Evolutionary conservation across 441 rosid genomes (phyloP).

Genomic region (Capsella rubella): DNA sequence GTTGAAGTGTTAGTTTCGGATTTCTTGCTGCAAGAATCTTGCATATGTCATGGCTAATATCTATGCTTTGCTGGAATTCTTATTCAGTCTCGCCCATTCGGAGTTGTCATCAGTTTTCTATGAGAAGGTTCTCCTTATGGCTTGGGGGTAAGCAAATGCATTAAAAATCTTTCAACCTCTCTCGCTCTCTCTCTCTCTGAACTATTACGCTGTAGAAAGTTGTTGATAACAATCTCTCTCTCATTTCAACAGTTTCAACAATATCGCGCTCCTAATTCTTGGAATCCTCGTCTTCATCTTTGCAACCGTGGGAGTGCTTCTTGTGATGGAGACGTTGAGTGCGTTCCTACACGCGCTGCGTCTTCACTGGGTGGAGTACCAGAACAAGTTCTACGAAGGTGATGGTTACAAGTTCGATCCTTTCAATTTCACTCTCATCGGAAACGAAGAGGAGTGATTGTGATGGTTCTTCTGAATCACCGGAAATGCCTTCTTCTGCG

Average conservation of each 20-base stretch:
- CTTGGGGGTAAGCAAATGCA: conserved; percentile 73
- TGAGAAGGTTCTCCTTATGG: conserved; percentile 90
- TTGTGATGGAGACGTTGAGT: conserved; percentile 96
- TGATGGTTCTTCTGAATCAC: background rate
- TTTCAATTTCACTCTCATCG: conserved; percentile 61
- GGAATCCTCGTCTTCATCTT: conserved; percentile 74
- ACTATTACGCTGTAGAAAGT: background rate
- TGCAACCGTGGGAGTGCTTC: conserved; percentile 90
- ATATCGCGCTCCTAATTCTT: conserved; percentile 60
- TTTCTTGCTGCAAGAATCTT: background rate
- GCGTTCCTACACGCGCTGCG: conserved; percentile 94
- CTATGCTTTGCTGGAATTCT: background rate
- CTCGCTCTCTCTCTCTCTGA: background rate
- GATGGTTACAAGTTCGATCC: conserved; percentile 91
- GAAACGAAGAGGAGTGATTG: conserved; percentile 66
- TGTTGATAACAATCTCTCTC: conserved; percentile 15
- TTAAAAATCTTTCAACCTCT: background rate
- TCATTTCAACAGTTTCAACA: conserved; percentile 67
- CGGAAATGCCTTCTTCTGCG: conserved; percentile 15
- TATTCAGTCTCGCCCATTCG: conserved; percentile 84
- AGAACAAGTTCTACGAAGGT: conserved; percentile 94
- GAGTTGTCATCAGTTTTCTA: conserved; percentile 91
- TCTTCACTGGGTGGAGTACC: conserved; percentile 98
- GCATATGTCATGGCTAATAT: conserved; percentile 16
- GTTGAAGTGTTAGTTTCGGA: background rate